These are phyloP conservation scores for Mycena crocata DNA, from an alignment of 768 basidiomycete genomes.

Conservation along the genomic window DNA sequence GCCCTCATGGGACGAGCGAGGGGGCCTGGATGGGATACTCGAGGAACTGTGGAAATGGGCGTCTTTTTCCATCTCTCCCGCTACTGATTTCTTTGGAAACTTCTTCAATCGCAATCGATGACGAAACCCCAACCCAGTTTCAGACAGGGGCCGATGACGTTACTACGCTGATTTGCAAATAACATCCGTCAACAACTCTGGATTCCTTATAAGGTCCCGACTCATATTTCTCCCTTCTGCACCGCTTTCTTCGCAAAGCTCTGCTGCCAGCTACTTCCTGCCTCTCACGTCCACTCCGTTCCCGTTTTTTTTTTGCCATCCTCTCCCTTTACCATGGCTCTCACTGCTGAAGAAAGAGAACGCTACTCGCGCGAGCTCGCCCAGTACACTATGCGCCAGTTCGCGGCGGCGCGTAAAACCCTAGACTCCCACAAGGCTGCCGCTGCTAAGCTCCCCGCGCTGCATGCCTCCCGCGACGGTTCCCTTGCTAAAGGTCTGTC, in stretches of 20 bases:
- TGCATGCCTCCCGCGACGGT: conserved; percentile 43
- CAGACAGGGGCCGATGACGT: conserved; percentile 7
- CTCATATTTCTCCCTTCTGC: not conserved
- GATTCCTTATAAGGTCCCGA: conserved; percentile 12
- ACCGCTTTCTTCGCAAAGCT: no score
- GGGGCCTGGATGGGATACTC: conserved; percentile 72
- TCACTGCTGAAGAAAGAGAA: conserved; percentile 44
- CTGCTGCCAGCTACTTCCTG: no score
- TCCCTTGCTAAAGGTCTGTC: conserved; percentile 25
- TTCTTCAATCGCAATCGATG: conserved; percentile 48
- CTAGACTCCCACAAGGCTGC: conserved; percentile 44
- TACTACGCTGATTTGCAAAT: not conserved
- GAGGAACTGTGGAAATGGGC: conserved; percentile 73
- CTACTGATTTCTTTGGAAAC: conserved; percentile 50
- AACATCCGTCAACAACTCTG: conserved; percentile 8
- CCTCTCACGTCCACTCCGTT: conserved; percentile 17
- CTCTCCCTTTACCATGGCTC: conserved; percentile 37
- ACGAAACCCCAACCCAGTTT: conserved; percentile 16
- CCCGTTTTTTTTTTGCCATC: conserved; percentile 21
- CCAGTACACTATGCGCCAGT: conserved; percentile 61
- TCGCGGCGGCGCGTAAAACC: conserved; percentile 48
- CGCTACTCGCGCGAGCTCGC: conserved; percentile 62
- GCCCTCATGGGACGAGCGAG: conserved; percentile 70
- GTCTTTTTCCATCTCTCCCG: conserved; percentile 49
- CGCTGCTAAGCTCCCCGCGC: conserved; percentile 52